Conservation (phyloP, 176 grass and related monocot genomes). For the Zoysia pacifica region DNA sequence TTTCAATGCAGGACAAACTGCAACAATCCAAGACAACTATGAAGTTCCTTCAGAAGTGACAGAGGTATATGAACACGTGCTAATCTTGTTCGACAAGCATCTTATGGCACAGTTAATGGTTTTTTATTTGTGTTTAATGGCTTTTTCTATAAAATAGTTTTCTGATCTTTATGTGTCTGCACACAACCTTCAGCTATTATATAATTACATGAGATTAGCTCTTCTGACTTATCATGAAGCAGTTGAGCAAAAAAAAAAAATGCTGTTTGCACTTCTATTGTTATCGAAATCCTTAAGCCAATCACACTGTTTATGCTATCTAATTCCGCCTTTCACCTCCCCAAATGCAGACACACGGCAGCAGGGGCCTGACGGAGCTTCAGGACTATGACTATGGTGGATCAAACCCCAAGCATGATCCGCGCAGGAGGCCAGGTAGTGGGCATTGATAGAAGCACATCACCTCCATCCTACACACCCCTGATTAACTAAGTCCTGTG, state of each 20-base stretch:
- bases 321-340: not conserved
- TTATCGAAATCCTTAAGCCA: not conserved
- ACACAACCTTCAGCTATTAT: too few relatives aligned
- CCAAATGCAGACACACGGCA: slow-evolving; percentile 27
- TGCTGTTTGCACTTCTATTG: not conserved
- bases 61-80: slow-evolving; percentile 19
- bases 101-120: not conserved
- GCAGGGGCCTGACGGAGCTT: slow-evolving; percentile 51
- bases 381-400: slow-evolving; percentile 83
- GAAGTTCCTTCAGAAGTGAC: not conserved
- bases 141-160: too few relatives aligned
- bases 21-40: not conserved
- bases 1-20: slow-evolving; percentile 22
- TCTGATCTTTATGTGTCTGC: too few relatives aligned
- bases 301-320: not conserved
- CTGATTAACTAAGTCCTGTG: not conserved
- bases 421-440: slow-evolving; percentile 54
- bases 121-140: not conserved
- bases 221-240: not conserved
- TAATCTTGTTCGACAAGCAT: not conserved
- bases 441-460: slow-evolving; percentile 33
- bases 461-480: not conserved
- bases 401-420: slow-evolving; percentile 73
- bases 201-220: not conserved
- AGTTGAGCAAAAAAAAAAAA: not conserved